A percentile compares a stretch with the other conserved stretches of the same genome.
phyloP scores from a whole-genome alignment of 179 eudicot genomes.

The Corrigiola litoralis region DNA sequence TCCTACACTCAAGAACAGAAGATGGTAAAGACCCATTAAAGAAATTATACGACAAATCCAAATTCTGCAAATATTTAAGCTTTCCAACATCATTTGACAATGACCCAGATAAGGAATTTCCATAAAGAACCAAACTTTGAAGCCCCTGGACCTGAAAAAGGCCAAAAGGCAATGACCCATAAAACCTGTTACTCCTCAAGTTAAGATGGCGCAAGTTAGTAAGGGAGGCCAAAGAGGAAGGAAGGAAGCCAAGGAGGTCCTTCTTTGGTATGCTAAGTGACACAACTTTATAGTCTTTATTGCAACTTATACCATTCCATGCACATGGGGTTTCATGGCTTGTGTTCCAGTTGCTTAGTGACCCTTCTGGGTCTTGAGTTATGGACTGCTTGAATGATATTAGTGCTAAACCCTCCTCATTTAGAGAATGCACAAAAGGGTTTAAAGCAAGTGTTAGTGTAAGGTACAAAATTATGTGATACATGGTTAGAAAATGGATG shows the following conservation, averaged over 20 bases:
- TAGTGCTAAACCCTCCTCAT: constrained; percentile 73
- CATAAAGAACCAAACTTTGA: constrained; percentile 85
- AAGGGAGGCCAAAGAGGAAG: constrained; percentile 61
- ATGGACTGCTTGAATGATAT: constrained; percentile 62
- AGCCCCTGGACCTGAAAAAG: constrained; percentile 63
- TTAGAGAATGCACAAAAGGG: constrained; percentile 33
- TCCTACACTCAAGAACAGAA: constrained; percentile 61
- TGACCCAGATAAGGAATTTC: constrained; percentile 76
- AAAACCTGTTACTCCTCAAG: constrained; percentile 59
- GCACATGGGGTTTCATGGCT: constrained; percentile 80
- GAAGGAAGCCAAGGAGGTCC: constrained; percentile 58
- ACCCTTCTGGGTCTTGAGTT: constrained; percentile 66
- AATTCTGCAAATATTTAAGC: constrained; percentile 58
- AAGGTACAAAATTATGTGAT: constrained; percentile 20
- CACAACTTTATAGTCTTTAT: constrained; percentile 61
- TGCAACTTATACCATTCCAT: constrained; percentile 92
- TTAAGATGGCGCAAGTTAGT: constrained; percentile 71
- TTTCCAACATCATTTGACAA: constrained; percentile 65
- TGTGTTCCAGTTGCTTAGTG: constrained; percentile 67
- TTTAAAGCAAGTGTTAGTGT: constrained; percentile 31
- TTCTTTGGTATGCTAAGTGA: constrained; percentile 82
- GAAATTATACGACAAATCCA: constrained; percentile 76
- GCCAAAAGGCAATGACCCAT: constrained; percentile 57
- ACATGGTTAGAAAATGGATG: constrained; percentile 14
- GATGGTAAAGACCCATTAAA: constrained; percentile 77